A percentile compares a stretch with the other conserved stretches of the same genome.
phyloP scores from a whole-genome alignment of 495 filamentous ascomycete species.

The Xylaria curta region DNA sequence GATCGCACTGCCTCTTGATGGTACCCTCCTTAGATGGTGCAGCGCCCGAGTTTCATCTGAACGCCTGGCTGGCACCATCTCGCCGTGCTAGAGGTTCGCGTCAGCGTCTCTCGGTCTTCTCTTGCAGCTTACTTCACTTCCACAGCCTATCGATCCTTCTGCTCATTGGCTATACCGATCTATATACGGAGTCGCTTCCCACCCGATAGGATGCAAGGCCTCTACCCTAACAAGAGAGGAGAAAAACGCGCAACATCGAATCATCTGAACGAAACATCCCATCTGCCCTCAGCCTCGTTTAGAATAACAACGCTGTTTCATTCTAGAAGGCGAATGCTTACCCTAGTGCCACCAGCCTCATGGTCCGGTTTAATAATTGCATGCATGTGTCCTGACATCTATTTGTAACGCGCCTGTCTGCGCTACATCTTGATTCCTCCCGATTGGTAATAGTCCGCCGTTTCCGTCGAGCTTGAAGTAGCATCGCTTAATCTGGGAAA shows the following conservation, averaged over 20 bases:
- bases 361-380: conserved; percentile 7
- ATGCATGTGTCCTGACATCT: conserved; percentile 22
- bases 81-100: conserved; percentile 30
- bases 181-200: conserved; percentile 24
- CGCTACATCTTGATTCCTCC: conserved; percentile 18
- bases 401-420: conserved; percentile 11
- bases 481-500: conserved; percentile 20
- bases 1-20: conserved; percentile 29
- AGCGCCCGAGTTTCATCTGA: conserved; percentile 40
- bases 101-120: conserved; percentile 30
- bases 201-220: conserved; percentile 27
- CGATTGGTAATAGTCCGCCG: conserved; percentile 15
- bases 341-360: conserved; percentile 12
- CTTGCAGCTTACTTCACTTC: conserved; percentile 26
- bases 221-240: conserved; percentile 26
- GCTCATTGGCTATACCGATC: conserved; percentile 12
- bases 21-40: conserved; percentile 34
- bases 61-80: conserved; percentile 28
- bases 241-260: conserved; percentile 21
- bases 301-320: conserved; percentile 23
- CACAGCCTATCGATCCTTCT: conserved; percentile 12
- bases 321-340: conserved; percentile 19
- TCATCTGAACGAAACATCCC: conserved; percentile 24
- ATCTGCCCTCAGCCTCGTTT: conserved; percentile 21
- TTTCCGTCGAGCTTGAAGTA: conserved; percentile 6